A percentile compares a stretch with the other conserved stretches of the same genome.
Conservation (phyloP, 2,329 filamentous ascomycete species). For the Fusarium miscanthi region DNA sequence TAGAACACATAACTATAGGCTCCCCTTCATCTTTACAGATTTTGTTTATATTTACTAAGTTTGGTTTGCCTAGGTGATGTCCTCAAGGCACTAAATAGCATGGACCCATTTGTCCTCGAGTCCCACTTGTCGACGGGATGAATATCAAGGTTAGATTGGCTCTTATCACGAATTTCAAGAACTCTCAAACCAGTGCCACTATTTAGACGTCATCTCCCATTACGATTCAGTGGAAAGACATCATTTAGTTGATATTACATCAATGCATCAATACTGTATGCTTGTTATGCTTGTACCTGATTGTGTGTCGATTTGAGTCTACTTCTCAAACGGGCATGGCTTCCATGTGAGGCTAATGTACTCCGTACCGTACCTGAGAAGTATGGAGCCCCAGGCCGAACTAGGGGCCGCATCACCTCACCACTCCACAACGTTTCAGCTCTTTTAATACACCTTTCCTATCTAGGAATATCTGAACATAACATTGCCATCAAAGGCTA, state of each 20-base stretch:
- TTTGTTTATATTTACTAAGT: conserved; percentile 17
- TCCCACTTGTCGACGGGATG: background rate
- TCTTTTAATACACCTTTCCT: conserved; percentile 31
- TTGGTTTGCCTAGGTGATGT: conserved; percentile 19
- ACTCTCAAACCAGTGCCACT: background rate
- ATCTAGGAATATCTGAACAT: background rate
- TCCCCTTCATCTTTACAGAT: background rate
- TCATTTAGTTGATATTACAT: background rate
- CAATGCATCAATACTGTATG: background rate
- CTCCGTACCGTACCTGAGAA: conserved; percentile 20
- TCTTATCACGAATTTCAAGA: conserved; percentile 5
- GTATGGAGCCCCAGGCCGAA: conserved; percentile 24
- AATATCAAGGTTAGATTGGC: conserved; percentile 7
- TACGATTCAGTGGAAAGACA: background rate
- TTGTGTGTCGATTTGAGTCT: conserved; percentile 3
- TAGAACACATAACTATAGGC: background rate
- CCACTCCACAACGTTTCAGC: conserved; percentile 42
- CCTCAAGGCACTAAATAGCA: conserved; percentile 7
- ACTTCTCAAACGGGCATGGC: conserved; percentile 24
- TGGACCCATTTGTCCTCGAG: background rate
- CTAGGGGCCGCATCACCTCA: conserved; percentile 17
- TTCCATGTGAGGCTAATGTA: conserved; percentile 19
- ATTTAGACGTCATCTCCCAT: background rate
- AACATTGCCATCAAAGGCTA: background rate
- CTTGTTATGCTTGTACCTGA: background rate